Evolutionary conservation across 352 stramenopile species (phyloP).

Genomic region (Phytophthora europaea): DNA sequence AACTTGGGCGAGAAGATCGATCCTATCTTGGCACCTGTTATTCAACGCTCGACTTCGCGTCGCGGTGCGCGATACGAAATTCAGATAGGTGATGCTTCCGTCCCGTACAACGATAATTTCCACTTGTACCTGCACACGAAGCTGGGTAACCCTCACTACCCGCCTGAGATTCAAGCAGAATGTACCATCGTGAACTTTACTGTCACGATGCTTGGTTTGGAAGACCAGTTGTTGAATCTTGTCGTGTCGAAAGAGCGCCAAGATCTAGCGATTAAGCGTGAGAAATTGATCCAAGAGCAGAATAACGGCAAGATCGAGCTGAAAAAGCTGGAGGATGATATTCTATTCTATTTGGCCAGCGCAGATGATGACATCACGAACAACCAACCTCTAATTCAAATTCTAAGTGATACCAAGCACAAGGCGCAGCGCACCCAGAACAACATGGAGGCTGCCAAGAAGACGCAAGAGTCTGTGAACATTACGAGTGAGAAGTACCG

Average conservation of each 20-base stretch:
- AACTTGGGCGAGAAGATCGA: slow-evolving; percentile 96
- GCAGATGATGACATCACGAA: slow-evolving; percentile 98
- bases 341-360: slow-evolving; percentile 95
- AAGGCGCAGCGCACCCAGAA: slow-evolving; percentile 93
- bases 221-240: slow-evolving; percentile 94
- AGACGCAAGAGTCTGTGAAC: slow-evolving; percentile 94
- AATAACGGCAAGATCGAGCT: slow-evolving; percentile 97
- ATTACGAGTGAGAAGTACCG: slow-evolving; percentile 97
- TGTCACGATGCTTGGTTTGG: slow-evolving; percentile 92
- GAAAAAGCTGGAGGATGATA: slow-evolving; percentile 96
- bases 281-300: slow-evolving; percentile 95
- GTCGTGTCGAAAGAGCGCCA: slow-evolving; percentile 94
- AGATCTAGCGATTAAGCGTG: slow-evolving; percentile 84
- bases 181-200: slow-evolving; percentile 97
- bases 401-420: slow-evolving; percentile 96
- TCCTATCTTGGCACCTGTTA: slow-evolving; percentile 94
- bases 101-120: slow-evolving; percentile 96
- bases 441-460: slow-evolving; percentile 94
- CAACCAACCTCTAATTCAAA: slow-evolving; percentile 97
- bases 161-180: slow-evolving; percentile 96
- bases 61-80: slow-evolving; percentile 94
- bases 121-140: slow-evolving; percentile 96
- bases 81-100: slow-evolving; percentile 95
- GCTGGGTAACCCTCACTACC: slow-evolving; percentile 95
- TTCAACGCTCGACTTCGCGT: slow-evolving; percentile 95